Conservation (phyloP, 2,329 filamentous ascomycete genomes). For the Pochonia chlamydosporia region DNA sequence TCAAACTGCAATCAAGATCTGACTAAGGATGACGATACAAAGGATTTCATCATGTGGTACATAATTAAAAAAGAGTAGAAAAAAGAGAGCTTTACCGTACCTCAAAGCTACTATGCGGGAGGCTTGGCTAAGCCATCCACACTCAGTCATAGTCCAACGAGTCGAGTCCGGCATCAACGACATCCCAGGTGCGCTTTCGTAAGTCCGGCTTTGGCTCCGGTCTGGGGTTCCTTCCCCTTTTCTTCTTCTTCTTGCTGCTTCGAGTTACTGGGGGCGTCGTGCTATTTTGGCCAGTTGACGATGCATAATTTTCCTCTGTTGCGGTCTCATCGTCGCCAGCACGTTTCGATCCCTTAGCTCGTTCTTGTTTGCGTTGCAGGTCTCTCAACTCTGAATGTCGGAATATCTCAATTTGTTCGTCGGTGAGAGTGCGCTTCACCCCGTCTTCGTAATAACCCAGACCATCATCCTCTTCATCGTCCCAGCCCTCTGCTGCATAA, state of each 20-base stretch:
- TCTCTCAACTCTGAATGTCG: slow-evolving; percentile 79
- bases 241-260: slow-evolving; percentile 30
- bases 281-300: not conserved
- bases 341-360: slow-evolving; percentile 17
- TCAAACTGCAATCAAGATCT: slow-evolving; percentile 41
- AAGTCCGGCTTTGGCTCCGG: slow-evolving; percentile 53
- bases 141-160: slow-evolving; percentile 56
- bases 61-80: not conserved
- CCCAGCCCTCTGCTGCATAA: slow-evolving; percentile 1
- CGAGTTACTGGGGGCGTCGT: not conserved
- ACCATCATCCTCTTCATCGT: slow-evolving; percentile 50
- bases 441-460: slow-evolving; percentile 86
- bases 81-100: too few relatives aligned
- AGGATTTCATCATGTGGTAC: slow-evolving; percentile 69
- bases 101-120: too few relatives aligned
- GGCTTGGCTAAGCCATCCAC: too few relatives aligned
- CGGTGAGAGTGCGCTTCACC: slow-evolving; percentile 80
- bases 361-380: slow-evolving; percentile 50
- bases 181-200: slow-evolving; percentile 62
- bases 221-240: slow-evolving; percentile 30
- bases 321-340: slow-evolving; percentile 1
- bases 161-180: slow-evolving; percentile 56
- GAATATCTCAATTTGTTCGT: slow-evolving; percentile 87
- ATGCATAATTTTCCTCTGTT: not conserved
- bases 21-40: slow-evolving; percentile 98